phyloP scores from a whole-genome alignment of 352 stramenopile genomes.

The Phytophthora palmivora region DNA sequence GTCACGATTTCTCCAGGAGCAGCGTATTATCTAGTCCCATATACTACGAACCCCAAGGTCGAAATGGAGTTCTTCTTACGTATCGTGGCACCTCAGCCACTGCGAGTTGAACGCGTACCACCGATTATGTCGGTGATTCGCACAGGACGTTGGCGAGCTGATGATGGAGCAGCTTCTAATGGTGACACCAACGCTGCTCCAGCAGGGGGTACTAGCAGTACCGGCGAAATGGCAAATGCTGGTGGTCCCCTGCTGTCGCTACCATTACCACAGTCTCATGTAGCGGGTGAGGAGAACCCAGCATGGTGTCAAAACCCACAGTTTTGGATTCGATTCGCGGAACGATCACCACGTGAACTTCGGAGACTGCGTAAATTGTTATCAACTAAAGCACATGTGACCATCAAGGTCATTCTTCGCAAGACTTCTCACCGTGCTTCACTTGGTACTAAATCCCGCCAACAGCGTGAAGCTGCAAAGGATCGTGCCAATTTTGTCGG shows the following conservation, averaged over 20 bases:
- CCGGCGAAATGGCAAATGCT: conserved; percentile 64
- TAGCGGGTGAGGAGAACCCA: conserved; percentile 59
- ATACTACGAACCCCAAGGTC: conserved; percentile 80
- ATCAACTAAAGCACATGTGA: conserved; percentile 50
- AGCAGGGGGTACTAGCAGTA: conserved; percentile 33
- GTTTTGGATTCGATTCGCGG: conserved; percentile 76
- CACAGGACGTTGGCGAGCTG: conserved; percentile 72
- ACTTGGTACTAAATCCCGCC: conserved; percentile 48
- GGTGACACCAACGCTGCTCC: conserved; percentile 48
- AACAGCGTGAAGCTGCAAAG: conserved; percentile 60
- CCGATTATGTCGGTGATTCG: conserved; percentile 69
- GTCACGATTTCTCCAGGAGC: conserved; percentile 74
- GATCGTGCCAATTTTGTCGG: conserved; percentile 72
- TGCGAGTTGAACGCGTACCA: conserved; percentile 77
- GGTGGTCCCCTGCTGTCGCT: conserved; percentile 70
- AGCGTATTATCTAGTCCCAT: conserved; percentile 86
- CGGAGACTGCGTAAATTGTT: conserved; percentile 31
- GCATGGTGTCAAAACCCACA: conserved; percentile 91
- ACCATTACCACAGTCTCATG: conserved; percentile 43
- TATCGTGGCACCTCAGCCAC: conserved; percentile 77
- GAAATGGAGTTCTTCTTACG: conserved; percentile 93
- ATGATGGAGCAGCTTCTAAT: conserved; percentile 34
- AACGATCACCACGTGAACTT: conserved; percentile 30
- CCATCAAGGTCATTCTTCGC: conserved; percentile 75
- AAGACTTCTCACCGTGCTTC: conserved; percentile 69